Evolutionary conservation across 2,329 filamentous ascomycete species (phyloP).

Genomic region (Cytospora leucostoma): DNA sequence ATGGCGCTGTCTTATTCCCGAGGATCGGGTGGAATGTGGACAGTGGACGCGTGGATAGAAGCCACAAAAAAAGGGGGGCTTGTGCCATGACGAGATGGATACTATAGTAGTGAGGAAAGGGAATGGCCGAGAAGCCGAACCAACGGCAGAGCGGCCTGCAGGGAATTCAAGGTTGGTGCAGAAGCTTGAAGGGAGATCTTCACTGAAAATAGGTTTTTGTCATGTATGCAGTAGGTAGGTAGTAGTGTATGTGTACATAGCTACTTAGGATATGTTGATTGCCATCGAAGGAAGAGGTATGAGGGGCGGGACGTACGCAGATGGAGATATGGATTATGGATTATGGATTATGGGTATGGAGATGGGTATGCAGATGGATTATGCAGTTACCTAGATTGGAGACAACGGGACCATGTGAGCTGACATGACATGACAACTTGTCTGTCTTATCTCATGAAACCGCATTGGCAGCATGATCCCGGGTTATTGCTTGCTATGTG

Average conservation of each 20-base stretch:
- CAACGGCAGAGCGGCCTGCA: conserved; percentile 10
- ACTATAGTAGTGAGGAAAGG: not conserved
- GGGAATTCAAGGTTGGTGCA: conserved; percentile 16
- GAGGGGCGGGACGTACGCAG: not conserved
- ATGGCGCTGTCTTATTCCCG: conserved; percentile 11
- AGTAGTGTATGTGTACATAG: conserved; percentile 7
- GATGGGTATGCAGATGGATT: too few species aligned
- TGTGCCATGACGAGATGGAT: conserved; percentile 4
- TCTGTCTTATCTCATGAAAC: too few species aligned
- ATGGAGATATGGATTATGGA: not conserved
- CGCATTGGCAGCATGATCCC: too few species aligned
- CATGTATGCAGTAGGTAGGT: conserved; percentile 5
- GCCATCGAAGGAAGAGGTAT: not conserved
- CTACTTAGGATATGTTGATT: not conserved
- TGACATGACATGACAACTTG: too few species aligned
- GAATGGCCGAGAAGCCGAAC: conserved; percentile 18
- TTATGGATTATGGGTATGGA: not conserved
- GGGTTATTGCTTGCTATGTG: too few species aligned
- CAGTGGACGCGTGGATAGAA: conserved; percentile 18
- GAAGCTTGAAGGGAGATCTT: conserved; percentile 22
- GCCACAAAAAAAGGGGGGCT: conserved; percentile 6
- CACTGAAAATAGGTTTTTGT: not conserved
- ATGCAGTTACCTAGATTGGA: too few species aligned
- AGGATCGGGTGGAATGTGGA: conserved; percentile 10
- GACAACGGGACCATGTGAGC: too few species aligned